These are phyloP conservation scores for Moniliella sp. DNA, from an alignment of 1,284 basidiomycete genomes.

Conservation along the genomic window DNA sequence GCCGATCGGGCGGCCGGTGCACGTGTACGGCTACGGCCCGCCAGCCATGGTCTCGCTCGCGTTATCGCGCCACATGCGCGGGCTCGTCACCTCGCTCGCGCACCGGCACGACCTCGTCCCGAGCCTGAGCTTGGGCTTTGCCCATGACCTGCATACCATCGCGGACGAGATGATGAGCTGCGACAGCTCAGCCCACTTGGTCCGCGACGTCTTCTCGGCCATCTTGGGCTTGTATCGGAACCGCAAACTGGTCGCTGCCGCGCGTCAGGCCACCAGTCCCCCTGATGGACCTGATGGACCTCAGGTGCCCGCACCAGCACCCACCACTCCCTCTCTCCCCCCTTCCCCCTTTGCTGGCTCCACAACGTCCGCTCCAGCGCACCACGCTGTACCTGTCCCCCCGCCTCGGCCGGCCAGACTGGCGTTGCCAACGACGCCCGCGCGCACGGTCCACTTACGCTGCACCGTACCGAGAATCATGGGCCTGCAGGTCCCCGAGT, in stretches of 20 bases:
- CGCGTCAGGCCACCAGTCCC: no score
- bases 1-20: conserved; percentile 46
- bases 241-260: conserved; percentile 4
- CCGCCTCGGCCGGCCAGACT: no score
- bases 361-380: no score
- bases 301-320: background rate
- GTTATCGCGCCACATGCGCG: conserved; percentile 42
- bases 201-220: conserved; percentile 38
- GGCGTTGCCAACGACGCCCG: no score
- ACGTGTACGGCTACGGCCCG: conserved; percentile 57
- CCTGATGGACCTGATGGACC: background rate
- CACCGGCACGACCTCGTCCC: conserved; percentile 63
- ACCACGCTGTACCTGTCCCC: no score
- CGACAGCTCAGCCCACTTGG: conserved; percentile 24
- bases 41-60: conserved; percentile 47
- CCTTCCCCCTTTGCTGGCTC: no score
- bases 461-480: no score
- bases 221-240: conserved; percentile 32
- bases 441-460: no score
- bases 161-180: no score
- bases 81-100: conserved; percentile 52
- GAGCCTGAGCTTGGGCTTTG: conserved; percentile 52
- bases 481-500: background rate
- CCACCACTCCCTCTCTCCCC: background rate
- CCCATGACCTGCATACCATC: conserved; percentile 54